Evolutionary conservation across 352 stramenopile species (phyloP).

Genomic region (Globisporangium solare): DNA sequence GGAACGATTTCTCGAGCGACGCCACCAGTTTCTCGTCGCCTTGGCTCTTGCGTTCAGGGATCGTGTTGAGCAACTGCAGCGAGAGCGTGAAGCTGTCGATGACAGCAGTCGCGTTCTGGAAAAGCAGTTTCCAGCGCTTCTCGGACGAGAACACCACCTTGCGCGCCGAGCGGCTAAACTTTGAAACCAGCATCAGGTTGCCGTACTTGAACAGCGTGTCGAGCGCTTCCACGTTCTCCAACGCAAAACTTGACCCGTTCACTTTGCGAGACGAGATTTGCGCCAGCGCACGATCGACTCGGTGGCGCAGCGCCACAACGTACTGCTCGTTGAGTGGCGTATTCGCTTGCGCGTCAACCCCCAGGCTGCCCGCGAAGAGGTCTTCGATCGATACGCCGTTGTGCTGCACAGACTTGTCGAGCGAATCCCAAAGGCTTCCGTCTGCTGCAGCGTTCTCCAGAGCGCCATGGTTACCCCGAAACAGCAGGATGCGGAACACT

Average conservation of each 20-base stretch:
- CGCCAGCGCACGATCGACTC: slow-evolving; percentile 28
- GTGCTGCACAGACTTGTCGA: slow-evolving; percentile 7
- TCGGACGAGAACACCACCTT: slow-evolving; percentile 37
- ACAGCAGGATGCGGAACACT: slow-evolving; percentile 50
- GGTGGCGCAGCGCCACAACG: slow-evolving; percentile 24
- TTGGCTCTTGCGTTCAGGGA: slow-evolving; percentile 31
- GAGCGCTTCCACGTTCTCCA: slow-evolving; percentile 37
- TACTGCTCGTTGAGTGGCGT: slow-evolving; percentile 45
- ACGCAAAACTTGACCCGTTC: slow-evolving; percentile 21
- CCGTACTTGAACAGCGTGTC: slow-evolving; percentile 44
- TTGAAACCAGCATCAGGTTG: slow-evolving; percentile 36
- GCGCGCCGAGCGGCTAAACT: slow-evolving; percentile 31
- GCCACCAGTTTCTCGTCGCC: slow-evolving; percentile 16
- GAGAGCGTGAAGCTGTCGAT: slow-evolving; percentile 53
- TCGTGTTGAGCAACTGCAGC: slow-evolving; percentile 42
- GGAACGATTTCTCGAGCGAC: slow-evolving; percentile 36
- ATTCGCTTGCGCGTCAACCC: slow-evolving; percentile 14
- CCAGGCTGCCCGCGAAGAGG: slow-evolving; percentile 18
- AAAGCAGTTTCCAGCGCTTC: slow-evolving; percentile 36
- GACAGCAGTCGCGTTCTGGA: slow-evolving; percentile 30
- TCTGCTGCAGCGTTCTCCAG: slow-evolving; percentile 16
- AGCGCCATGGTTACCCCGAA: slow-evolving; percentile 30
- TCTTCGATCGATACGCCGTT: slow-evolving; percentile 13
- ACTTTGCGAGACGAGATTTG: slow-evolving; percentile 29
- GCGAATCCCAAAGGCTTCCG: slow-evolving; percentile 33